Conservation (phyloP, 371 early-diverging fungal species). For the Chytridiales sp. region DNA sequence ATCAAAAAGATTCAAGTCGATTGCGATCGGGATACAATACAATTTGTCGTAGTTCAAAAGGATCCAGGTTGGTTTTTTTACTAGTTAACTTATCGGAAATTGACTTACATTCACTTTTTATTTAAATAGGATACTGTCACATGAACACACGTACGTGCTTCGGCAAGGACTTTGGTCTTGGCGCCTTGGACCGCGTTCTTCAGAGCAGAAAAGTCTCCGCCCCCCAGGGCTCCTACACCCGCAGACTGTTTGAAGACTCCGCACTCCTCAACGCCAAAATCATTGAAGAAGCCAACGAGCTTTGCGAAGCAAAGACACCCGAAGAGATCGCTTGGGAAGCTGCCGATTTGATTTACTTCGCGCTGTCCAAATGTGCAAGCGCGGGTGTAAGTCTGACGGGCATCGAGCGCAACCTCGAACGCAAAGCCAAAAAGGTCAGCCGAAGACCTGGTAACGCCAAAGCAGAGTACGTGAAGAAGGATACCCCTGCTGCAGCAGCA, state of each 20-base stretch:
- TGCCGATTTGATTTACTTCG: conserved; percentile 96
- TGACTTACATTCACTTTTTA: conserved; percentile 4
- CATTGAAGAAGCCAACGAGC: conserved; percentile 93
- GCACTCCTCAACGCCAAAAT: conserved; percentile 85
- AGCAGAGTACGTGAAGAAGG: conserved; percentile 53
- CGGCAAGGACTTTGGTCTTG: conserved; percentile 74
- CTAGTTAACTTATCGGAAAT: background rate
- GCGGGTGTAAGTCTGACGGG: conserved; percentile 81
- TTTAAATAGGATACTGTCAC: conserved; percentile 86
- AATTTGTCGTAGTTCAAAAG: conserved; percentile 83
- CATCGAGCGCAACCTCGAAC: conserved; percentile 82
- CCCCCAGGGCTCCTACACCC: conserved; percentile 88
- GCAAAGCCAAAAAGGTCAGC: conserved; percentile 78
- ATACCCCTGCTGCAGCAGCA: background rate
- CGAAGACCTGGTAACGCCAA: conserved; percentile 95
- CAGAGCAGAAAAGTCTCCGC: conserved; percentile 63
- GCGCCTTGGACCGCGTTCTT: conserved; percentile 67
- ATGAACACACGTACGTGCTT: conserved; percentile 89
- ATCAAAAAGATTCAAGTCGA: conserved; percentile 75
- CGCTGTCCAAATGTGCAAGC: conserved; percentile 80
- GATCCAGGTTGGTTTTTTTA: conserved; percentile 63
- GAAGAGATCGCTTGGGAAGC: conserved; percentile 93
- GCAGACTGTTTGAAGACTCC: conserved; percentile 81
- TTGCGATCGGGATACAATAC: conserved; percentile 89
- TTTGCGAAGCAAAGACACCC: conserved; percentile 74